Base-by-base conservation (phyloP, 2,329 filamentous ascomycete genomes). In the Byssochlamys sp. region DNA sequence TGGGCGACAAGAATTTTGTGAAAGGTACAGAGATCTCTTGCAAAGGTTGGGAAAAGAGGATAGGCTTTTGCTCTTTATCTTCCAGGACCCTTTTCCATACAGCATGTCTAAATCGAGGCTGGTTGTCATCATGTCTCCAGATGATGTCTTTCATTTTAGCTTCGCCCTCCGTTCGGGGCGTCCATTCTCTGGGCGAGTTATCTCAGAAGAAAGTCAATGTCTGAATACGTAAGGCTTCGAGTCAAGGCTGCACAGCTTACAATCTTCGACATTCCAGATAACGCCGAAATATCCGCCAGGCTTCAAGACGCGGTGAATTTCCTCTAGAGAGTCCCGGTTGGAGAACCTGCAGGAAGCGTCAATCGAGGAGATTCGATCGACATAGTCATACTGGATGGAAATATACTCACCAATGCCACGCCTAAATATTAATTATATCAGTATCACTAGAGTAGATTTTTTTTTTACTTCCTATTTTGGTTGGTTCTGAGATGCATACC, bases 201-300 rank as follows among this genome's bases (percentile, higher is more conserved):
- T 89, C 84, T 87, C 60, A 29, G 48, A 60, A 60, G 57, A 58
- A 10, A 39, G 53, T 19, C 61, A 19, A 39, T 54, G 4, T 51
- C 12, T 31, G 58, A 60, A 4, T 26, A 24, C 4, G 56, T 9
- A 45, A n/a, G n/a, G n/a, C n/a, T 1, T 45, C 14, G 19, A 9
- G 4, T 19, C 7, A 3, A 24, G 19, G 12, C 1, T 7, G 39
- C 14, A 14, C n/a, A 7, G n/a, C 79, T 66, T 72, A 86, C 85
- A 89, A 62, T 88, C 84, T 68, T 89, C 86, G 59, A 86, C 76
- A 64, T 89, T 90, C 87, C 88, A 90, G 55, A 90, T 84, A 69
- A 88, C 71, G 12, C 84, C 87, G 28, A 90, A 75, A 28, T 77
- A 77, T 5, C 81, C 81, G 5, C 79, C 80, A 0, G 83, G 83